A percentile compares a stretch with the other conserved stretches of the same genome.
These are phyloP conservation scores for Aegilops speltoides DNA, from an alignment of 176 grass and related monocot species.

Conservation along the genomic window DNA sequence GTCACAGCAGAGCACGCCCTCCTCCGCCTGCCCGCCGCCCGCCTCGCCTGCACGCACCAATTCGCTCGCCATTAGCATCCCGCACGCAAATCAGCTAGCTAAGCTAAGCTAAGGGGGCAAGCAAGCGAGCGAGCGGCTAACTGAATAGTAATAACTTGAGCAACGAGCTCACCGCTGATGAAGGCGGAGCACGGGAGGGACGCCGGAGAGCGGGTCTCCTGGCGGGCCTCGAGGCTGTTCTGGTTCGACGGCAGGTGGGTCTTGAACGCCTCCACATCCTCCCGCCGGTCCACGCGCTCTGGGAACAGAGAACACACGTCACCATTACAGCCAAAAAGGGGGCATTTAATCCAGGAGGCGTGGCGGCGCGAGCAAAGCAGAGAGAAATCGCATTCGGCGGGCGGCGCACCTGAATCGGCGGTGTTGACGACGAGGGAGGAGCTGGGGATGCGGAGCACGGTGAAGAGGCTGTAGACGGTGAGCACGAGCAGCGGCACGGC, in stretches of 20 bases:
- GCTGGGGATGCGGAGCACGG: constrained; percentile 62
- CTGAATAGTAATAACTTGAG: not conserved
- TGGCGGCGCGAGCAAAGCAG: not conserved
- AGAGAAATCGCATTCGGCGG: not conserved
- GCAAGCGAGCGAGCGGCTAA: not conserved
- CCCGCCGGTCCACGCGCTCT: constrained; percentile 51
- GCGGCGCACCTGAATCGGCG: constrained; percentile 54
- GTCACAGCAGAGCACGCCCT: constrained; percentile 81
- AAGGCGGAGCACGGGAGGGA: constrained; percentile 71
- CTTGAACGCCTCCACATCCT: constrained; percentile 69
- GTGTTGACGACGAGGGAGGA: constrained; percentile 52
- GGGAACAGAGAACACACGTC: not conserved
- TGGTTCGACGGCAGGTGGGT: constrained; percentile 71
- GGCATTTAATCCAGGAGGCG: not conserved
- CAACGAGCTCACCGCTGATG: constrained; percentile 65
- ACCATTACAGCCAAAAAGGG: constrained; percentile 17
- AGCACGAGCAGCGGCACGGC: constrained; percentile 63
- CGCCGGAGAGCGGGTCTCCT: constrained; percentile 59
- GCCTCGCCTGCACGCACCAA: constrained; percentile 47
- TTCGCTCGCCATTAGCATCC: not conserved
- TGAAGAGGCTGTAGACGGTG: constrained; percentile 59
- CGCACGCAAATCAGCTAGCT: not conserved
- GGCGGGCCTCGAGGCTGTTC: constrained; percentile 57
- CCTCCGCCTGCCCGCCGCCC: not conserved
- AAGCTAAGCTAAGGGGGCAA: too few species aligned